Conservation (phyloP, 495 filamentous ascomycete genomes). For the Neurospora sp. region DNA sequence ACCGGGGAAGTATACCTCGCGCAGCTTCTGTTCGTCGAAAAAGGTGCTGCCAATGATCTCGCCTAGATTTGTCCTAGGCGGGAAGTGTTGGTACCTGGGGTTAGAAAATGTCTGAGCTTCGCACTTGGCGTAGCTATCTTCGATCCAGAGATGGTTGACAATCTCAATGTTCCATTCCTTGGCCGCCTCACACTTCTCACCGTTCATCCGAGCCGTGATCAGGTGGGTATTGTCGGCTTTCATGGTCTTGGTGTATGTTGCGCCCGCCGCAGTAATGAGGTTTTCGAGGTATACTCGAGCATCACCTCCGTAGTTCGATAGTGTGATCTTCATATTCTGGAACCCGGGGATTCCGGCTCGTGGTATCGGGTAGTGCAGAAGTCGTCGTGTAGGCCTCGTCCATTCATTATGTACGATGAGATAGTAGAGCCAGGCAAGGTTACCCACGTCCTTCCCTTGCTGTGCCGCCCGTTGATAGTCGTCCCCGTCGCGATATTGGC, state of each 20-base stretch:
- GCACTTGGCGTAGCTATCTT: constrained; percentile 92
- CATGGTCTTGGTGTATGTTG: constrained; percentile 83
- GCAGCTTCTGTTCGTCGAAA: constrained; percentile 29
- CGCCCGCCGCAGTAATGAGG: constrained; percentile 71
- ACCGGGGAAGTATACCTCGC: constrained; percentile 30
- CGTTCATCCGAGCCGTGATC: constrained; percentile 75
- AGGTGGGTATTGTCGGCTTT: constrained; percentile 91
- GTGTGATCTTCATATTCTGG: constrained; percentile 60
- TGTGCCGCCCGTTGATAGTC: constrained; percentile 70
- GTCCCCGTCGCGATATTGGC: constrained; percentile 72
- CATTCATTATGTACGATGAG: constrained; percentile 80
- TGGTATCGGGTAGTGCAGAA: constrained; percentile 85
- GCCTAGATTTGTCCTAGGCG: constrained; percentile 76
- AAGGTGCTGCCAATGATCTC: constrained; percentile 84
- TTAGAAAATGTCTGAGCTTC: constrained; percentile 55
- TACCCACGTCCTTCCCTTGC: constrained; percentile 72
- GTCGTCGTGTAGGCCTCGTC: constrained; percentile 66
- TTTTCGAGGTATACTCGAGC: constrained; percentile 90
- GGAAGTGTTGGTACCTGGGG: constrained; percentile 71
- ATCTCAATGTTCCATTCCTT: constrained; percentile 85
- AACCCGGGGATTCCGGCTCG: constrained; percentile 70
- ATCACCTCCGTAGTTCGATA: constrained; percentile 95
- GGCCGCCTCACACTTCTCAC: constrained; percentile 87
- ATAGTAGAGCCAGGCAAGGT: constrained; percentile 86
- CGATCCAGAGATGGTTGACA: constrained; percentile 93